phyloP scores from a whole-genome alignment of 169 alveolate genomes.

The Plasmodium gaboni region DNA sequence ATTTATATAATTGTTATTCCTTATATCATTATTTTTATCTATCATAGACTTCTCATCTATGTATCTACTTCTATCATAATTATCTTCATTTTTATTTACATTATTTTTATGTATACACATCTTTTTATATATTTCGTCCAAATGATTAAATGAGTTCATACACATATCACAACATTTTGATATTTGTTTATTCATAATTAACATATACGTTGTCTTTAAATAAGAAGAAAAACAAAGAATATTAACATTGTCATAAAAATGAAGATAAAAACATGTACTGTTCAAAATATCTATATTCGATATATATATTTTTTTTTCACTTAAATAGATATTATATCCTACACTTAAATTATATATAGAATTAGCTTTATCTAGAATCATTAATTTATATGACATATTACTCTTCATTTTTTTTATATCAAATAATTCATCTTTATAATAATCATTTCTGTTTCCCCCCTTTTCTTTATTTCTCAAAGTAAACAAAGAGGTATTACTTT shows the following conservation, averaged over 20 bases:
- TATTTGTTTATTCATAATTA: background rate
- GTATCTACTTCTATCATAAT: no score
- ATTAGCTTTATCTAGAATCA: slow-evolving; percentile 24
- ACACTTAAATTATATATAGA: slow-evolving; percentile 11
- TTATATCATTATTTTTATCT: no score
- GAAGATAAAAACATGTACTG: slow-evolving; percentile 20
- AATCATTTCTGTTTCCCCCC: no score
- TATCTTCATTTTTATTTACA: no score
- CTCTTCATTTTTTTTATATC: slow-evolving; percentile 37
- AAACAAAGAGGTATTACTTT: no score
- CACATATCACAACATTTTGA: background rate
- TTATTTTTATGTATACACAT: no score
- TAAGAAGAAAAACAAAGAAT: slow-evolving; percentile 48
- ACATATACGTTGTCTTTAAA: slow-evolving; percentile 15
- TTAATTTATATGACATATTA: slow-evolving; percentile 13
- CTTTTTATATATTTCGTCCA: no score
- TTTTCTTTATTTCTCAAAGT: no score
- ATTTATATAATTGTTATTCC: no score
- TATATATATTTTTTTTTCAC: background rate
- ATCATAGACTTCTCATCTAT: no score
- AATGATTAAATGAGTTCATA: no score
- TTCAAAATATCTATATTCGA: background rate
- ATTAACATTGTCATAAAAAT: slow-evolving; percentile 16
- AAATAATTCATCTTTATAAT: slow-evolving; percentile 5
- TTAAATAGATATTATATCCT: slow-evolving; percentile 20